Evolutionary conservation across 495 filamentous ascomycete genomes (phyloP).

Genomic region (Penicillium longicatenatum): DNA sequence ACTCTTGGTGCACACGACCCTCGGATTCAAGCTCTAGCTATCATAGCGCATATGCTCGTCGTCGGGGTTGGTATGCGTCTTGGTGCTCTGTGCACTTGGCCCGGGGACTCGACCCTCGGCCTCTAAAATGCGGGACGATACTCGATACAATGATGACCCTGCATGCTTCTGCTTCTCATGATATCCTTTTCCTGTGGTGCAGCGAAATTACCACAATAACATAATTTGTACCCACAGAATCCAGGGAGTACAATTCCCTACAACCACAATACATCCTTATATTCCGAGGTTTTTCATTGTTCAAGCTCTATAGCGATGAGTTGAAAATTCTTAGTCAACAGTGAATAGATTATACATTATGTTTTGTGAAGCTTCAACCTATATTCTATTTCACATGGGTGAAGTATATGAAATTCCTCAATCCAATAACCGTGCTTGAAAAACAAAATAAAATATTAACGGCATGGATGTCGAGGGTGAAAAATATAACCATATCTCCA

Average conservation of each 20-base stretch:
- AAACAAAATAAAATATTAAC: neutral
- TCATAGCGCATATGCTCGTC: slow-evolving; percentile 34
- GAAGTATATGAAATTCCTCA: neutral
- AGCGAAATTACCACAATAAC: neutral
- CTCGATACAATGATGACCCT: slow-evolving; percentile 2
- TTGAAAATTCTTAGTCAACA: neutral
- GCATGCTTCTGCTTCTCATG: slow-evolving; percentile 12
- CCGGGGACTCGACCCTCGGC: slow-evolving; percentile 2
- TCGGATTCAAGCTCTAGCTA: slow-evolving; percentile 26
- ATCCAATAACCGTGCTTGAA: neutral
- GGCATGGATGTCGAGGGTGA: slow-evolving; percentile 20
- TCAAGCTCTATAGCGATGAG: too few species aligned
- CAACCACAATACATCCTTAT: neutral
- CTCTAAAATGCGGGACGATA: neutral
- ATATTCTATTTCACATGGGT: neutral
- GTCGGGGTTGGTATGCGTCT: slow-evolving; percentile 35
- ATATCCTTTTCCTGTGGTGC: neutral
- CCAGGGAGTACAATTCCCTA: neutral
- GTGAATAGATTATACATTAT: neutral
- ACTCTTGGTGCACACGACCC: slow-evolving; percentile 42
- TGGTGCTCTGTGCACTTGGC: slow-evolving; percentile 41
- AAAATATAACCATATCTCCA: slow-evolving; percentile 31
- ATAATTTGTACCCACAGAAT: neutral
- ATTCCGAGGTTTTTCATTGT: neutral
- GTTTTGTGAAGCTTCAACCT: neutral